Evolutionary conservation across 768 basidiomycete genomes (phyloP), one percentile per base, ranked within the genome.

Genomic region (Leucogyrophana mollusca): DNA sequence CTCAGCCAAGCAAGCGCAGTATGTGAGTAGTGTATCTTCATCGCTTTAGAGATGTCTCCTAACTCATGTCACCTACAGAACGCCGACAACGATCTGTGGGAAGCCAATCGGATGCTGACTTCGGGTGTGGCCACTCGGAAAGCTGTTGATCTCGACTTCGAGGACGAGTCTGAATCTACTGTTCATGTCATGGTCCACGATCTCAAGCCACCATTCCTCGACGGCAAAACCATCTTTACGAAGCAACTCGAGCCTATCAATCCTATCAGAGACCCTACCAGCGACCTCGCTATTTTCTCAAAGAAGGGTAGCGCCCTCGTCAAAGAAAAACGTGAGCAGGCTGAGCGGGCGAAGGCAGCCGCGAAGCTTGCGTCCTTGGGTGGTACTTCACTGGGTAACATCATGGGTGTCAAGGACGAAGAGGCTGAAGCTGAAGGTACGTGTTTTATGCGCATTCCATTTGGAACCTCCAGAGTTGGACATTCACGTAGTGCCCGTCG

Each of bases 121-220:
- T 98, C 96, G 3, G 96, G 96, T 58, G 87, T 97, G 16, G 90
- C 91, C 1, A 90, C 90, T 8, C 85, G 90, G 25, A 88, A 83
- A 54, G 74, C 81, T 3, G 78, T 99, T 39, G 94, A 99, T 61
- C 75, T 94, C 18, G 94, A 98, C 58, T 94, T 97, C 56, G 92
- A 95, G 58, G 95, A 97, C 60, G 96, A 98, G 57, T 85, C 89
- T 0, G 93, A 95, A 60, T 94, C 94, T 3, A 90, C 93, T 0
- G 95, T 98, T 1, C 96, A 98, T 60, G 92, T 99, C 44, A 90
- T 99, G 73, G 89, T 96, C 5, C 96, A 98, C 57, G 87, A 96
- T 64, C 79, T 98, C 44, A 97, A 95, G 58, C 96, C 96, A 0
- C 96, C 96, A 1, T 99, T 98, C 76, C 77, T 99, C 51, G 96